Conservation (phyloP, 306 rosid species). For the Vigna angularis region DNA sequence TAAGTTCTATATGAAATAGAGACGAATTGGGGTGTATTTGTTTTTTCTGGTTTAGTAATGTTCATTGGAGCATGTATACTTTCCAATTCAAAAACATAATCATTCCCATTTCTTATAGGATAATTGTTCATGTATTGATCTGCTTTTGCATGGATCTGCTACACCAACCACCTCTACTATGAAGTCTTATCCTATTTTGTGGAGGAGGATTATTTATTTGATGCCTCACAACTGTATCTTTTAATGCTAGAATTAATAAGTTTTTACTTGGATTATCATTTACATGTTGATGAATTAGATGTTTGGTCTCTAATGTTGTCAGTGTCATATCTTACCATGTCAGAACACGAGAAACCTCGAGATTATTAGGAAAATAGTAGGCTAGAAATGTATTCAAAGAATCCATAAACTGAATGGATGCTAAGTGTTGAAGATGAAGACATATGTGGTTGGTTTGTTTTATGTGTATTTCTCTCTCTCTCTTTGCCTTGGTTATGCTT, state of each 20-base stretch:
- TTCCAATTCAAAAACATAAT: too few relatives aligned
- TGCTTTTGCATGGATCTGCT: background rate
- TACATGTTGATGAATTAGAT: background rate
- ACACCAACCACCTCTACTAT: background rate
- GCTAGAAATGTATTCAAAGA: too few relatives aligned
- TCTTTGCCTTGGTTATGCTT: background rate
- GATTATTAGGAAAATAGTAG: too few relatives aligned
- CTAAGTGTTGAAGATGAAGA: background rate
- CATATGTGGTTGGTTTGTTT: background rate
- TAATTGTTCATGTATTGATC: background rate
- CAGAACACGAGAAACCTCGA: too few relatives aligned
- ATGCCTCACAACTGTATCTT: background rate
- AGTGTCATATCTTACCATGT: background rate
- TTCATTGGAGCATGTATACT: too few relatives aligned
- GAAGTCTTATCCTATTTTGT: background rate
- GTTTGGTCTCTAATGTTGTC: background rate
- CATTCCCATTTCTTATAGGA: background rate
- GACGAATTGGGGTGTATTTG: too few relatives aligned
- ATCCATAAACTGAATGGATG: too few relatives aligned
- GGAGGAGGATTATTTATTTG: background rate
- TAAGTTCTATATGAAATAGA: too few relatives aligned
- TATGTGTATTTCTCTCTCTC: background rate
- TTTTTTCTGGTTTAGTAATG: too few relatives aligned
- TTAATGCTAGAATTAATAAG: background rate
- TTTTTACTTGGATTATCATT: constrained; percentile 32